Base-by-base conservation (phyloP, 2,329 filamentous ascomycete species). In the Nemania serpens region DNA sequence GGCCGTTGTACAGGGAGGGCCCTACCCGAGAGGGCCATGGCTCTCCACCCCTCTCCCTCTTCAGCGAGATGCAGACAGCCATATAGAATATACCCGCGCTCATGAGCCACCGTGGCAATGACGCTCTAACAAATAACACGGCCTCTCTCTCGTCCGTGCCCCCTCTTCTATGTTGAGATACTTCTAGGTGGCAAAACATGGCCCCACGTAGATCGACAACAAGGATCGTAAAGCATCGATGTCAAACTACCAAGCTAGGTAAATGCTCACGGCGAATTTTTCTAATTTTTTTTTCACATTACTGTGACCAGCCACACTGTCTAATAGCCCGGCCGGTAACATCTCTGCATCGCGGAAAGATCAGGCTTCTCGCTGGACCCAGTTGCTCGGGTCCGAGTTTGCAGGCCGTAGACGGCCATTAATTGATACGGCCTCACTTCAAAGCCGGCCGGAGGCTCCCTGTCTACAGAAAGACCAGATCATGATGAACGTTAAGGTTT, bases 1-100 rank as follows among this genome's bases (percentile, higher is more conserved):
- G 61, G 51, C 50, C 45, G 70, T 71, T 60, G 61, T 48, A 72
- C 70, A 65, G 59, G 57, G 50, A 64, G 68, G 65, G 66, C 68
- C 68, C 60, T 70, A 70, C 68, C 70, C 70, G 70, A 62, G 41
- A 33, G 47, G 58, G 43, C 47, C 64, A 65, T 60, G 47, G 25
- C 25, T 29, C 25, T 29, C 25, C 25, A 29, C 25, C 25, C 25
- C 42, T 64, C 29, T 42, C 56, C 58, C 62, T 62, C 66, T 69
- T 63, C 64, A 69, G 60, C 61, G 66, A 61, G 52, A 53, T 70
- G 58, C 63, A 64, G 59, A 54, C 58, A 48, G 60, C 59, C 57
- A 45, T 61, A 50, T 7, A 29, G 25, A 29, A 29, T 3, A 29
- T 50, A 47, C 55, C 48, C 55, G 50, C 50, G 56, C 65, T 61